phyloP scores from a whole-genome alignment of 805 yeast genomes.

The Metschnikowia lunata region DNA sequence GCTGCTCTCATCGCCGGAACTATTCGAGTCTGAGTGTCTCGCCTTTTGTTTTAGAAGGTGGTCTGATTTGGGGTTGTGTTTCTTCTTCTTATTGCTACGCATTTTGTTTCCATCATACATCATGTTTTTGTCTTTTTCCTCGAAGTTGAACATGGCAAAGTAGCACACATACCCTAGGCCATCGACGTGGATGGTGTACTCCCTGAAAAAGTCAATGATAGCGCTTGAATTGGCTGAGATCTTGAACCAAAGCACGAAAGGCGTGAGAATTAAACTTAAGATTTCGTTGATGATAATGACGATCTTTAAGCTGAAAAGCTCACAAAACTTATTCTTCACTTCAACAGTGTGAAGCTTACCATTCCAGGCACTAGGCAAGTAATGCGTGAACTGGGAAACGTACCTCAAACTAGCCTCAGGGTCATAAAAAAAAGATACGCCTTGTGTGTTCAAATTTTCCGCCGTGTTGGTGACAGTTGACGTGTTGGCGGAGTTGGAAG shows the following conservation, averaged over 20 bases:
- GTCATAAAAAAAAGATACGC: slow-evolving; percentile 60
- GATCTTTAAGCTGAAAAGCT: slow-evolving; percentile 69
- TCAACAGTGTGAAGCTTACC: slow-evolving; percentile 78
- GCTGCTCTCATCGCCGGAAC: slow-evolving; percentile 16
- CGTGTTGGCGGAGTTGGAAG: slow-evolving; percentile 55
- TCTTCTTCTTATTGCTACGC: slow-evolving; percentile 12
- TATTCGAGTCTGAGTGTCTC: slow-evolving; percentile 15
- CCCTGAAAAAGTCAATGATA: slow-evolving; percentile 87
- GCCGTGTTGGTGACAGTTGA: slow-evolving; percentile 18
- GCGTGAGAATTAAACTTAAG: slow-evolving; percentile 76
- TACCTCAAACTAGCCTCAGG: slow-evolving; percentile 83
- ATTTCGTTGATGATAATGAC: slow-evolving; percentile 71
- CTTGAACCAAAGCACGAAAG: slow-evolving; percentile 83
- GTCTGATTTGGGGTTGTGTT: slow-evolving; percentile 10
- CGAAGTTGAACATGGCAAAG: slow-evolving; percentile 87
- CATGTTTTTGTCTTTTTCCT: slow-evolving; percentile 49
- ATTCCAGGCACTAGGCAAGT: slow-evolving; percentile 83
- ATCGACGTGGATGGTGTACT: slow-evolving; percentile 84
- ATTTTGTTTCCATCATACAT: slow-evolving; percentile 28
- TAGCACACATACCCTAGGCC: slow-evolving; percentile 94
- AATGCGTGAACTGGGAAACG: slow-evolving; percentile 86
- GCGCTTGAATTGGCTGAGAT: slow-evolving; percentile 68
- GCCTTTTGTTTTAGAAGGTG: slow-evolving; percentile 1
- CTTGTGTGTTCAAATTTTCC: slow-evolving; percentile 23
- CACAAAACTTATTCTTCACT: slow-evolving; percentile 79